Conservation (phyloP, 768 basidiomycete species). For the Boletus coccyginus region DNA sequence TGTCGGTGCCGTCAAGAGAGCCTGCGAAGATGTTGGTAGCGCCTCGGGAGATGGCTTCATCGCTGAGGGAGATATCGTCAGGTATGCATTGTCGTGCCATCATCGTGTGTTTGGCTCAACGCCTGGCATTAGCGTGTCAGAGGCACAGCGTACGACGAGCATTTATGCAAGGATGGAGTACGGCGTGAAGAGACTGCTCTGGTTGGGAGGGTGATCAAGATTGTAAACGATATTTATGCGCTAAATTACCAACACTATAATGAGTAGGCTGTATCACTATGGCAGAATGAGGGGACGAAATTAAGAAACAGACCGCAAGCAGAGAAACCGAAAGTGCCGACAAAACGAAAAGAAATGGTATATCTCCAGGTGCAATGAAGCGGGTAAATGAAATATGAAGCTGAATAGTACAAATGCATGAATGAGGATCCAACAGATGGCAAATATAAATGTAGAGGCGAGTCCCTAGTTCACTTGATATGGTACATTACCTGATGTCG, state of each 20-base stretch:
- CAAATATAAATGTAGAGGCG: conserved; percentile 12
- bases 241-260: conserved; percentile 10
- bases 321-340: conserved; percentile 1
- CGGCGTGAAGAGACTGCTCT: conserved; percentile 84
- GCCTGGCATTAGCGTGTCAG: conserved; percentile 53
- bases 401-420: conserved; percentile 17
- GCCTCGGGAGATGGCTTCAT: conserved; percentile 47
- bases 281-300: conserved; percentile 2
- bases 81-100: conserved; percentile 42
- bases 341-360: conserved; percentile 21
- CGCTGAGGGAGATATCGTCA: conserved; percentile 70
- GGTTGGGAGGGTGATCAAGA: conserved; percentile 65
- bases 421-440: conserved; percentile 16
- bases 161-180: conserved; percentile 93
- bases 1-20: conserved; percentile 64
- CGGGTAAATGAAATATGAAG: conserved; percentile 13
- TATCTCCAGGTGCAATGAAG: conserved; percentile 24
- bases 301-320: conserved; percentile 4
- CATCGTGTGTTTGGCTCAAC: background rate
- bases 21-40: conserved; percentile 62
- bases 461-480: conserved; percentile 18
- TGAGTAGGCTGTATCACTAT: conserved; percentile 17
- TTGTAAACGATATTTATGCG: background rate
- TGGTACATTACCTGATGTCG: conserved; percentile 32
- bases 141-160: conserved; percentile 83